Evolutionary conservation across 805 yeast genomes (phyloP).

Genomic region (Lachancea lanzarotensis): DNA sequence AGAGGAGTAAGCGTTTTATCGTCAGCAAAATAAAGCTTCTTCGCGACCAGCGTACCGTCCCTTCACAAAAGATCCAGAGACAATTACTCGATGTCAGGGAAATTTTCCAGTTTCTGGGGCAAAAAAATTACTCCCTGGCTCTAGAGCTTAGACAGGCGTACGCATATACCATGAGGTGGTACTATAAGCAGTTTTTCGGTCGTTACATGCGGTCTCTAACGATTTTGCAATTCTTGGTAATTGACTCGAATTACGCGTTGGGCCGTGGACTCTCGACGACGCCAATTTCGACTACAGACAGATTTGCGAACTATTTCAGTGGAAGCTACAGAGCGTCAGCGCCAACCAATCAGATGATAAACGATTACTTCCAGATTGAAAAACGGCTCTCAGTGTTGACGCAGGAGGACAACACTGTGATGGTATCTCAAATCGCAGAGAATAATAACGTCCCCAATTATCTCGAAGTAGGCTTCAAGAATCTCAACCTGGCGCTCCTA

Average conservation of each 20-base stretch:
- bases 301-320: constrained; percentile 24
- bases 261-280: constrained; percentile 38
- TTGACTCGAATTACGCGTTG: constrained; percentile 51
- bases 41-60: constrained; percentile 49
- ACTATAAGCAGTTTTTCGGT: constrained; percentile 71
- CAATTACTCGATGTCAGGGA: constrained; percentile 58
- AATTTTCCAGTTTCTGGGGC: constrained; percentile 48
- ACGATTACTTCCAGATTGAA: constrained; percentile 54
- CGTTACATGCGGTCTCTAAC: constrained; percentile 70
- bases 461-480: constrained; percentile 68
- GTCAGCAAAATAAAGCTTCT: constrained; percentile 60
- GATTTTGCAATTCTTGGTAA: constrained; percentile 46
- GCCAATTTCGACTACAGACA: constrained; percentile 25
- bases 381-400: constrained; percentile 54
- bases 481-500: constrained; percentile 62
- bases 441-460: constrained; percentile 57
- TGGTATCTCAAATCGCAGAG: constrained; percentile 83
- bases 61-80: constrained; percentile 71
- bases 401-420: constrained; percentile 52
- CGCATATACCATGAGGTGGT: constrained; percentile 87
- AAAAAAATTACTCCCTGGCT: constrained; percentile 57
- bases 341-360: constrained; percentile 28
- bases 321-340: constrained; percentile 14
- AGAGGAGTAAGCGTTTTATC: constrained; percentile 66
- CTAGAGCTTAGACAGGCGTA: constrained; percentile 73